phyloP scores from a whole-genome alignment of 306 rosid genomes.

The Coriaria nepalensis region DNA sequence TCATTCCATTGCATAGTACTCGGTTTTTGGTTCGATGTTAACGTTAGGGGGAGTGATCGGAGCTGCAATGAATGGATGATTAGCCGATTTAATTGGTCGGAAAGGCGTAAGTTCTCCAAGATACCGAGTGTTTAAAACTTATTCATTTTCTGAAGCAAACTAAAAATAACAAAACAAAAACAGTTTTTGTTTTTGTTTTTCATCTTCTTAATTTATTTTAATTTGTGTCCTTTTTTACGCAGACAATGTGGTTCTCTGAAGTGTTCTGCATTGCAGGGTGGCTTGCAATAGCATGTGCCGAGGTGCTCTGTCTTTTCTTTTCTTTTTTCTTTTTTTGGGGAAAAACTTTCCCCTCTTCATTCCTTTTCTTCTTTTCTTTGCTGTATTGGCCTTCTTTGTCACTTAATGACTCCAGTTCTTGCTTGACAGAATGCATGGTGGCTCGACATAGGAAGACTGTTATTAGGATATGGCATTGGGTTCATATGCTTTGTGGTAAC shows the following conservation, averaged over 20 bases:
- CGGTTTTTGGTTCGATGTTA: slow-evolving; percentile 72
- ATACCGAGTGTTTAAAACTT: not conserved
- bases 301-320: slow-evolving; percentile 23
- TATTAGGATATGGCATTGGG: slow-evolving; percentile 80
- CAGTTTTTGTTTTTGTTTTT: too few species aligned
- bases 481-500: slow-evolving; percentile 72
- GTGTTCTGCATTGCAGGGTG: slow-evolving; percentile 67
- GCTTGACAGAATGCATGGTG: slow-evolving; percentile 46
- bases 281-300: slow-evolving; percentile 44
- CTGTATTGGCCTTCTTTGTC: not conserved
- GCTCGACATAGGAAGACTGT: slow-evolving; percentile 68
- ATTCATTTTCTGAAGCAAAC: not conserved
- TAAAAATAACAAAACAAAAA: not conserved
- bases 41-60: slow-evolving; percentile 87
- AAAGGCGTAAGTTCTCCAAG: slow-evolving; percentile 47
- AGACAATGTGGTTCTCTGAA: slow-evolving; percentile 69
- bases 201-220: not conserved
- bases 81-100: slow-evolving; percentile 65
- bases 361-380: not conserved
- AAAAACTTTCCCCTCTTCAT: not conserved
- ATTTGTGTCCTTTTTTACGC: slow-evolving; percentile 14
- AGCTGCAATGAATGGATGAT: slow-evolving; percentile 56
- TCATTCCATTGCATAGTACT: slow-evolving; percentile 22
- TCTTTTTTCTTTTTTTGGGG: not conserved
- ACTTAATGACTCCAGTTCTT: not conserved